Evolutionary conservation across 257 asterid species (phyloP).

Genomic region (Anisodus acutangulus): DNA sequence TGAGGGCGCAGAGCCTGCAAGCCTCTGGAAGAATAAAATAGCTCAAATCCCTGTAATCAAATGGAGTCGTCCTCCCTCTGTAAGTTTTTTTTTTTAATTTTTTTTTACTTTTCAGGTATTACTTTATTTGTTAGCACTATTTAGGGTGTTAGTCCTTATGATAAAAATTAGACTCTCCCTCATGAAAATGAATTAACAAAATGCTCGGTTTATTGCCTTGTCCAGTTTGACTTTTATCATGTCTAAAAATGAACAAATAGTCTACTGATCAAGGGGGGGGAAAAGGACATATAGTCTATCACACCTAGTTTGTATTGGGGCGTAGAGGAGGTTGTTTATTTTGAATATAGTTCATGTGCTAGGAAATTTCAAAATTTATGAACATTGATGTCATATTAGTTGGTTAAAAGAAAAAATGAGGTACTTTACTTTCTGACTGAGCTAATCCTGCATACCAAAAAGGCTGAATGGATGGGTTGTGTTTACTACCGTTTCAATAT

Average conservation of each 20-base stretch:
- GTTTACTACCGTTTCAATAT: background rate
- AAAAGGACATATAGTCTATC: background rate
- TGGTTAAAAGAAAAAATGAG: background rate
- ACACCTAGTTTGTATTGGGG: background rate
- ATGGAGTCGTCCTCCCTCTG: conserved; percentile 82
- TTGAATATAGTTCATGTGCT: background rate
- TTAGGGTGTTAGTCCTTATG: background rate
- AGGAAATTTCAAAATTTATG: conserved; percentile 8
- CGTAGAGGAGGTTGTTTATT: background rate
- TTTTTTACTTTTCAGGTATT: background rate
- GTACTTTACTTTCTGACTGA: background rate
- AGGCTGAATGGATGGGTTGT: background rate
- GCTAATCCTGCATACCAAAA: background rate
- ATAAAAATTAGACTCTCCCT: background rate
- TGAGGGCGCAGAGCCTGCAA: conserved; percentile 65
- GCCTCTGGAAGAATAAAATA: conserved; percentile 52
- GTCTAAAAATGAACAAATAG: conserved; percentile 5
- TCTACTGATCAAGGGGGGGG: background rate
- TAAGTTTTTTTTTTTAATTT: conserved; percentile 39
- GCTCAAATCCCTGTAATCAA: conserved; percentile 69
- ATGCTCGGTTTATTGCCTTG: background rate
- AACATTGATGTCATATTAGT: background rate
- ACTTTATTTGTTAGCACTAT: conserved; percentile 19
- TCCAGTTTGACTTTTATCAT: conserved; percentile 1
- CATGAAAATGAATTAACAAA: conserved; percentile 9